Percentiles rank a stretch among this genome's conserved stretches.
phyloP scores from a whole-genome alignment of 345 rosid genomes.

The Aegle marmelos region DNA sequence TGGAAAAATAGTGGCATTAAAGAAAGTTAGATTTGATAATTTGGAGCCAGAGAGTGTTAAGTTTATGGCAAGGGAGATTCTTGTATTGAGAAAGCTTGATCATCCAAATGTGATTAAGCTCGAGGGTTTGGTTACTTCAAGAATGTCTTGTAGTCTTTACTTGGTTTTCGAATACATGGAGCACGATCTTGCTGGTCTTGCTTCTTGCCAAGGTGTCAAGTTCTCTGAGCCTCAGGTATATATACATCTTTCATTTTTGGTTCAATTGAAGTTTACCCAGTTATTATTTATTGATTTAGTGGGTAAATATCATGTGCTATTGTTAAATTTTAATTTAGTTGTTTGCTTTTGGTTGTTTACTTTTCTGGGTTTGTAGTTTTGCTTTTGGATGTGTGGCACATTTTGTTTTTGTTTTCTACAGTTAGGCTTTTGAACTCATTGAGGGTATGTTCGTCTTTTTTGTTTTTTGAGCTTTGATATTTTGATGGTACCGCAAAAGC shows the following conservation, averaged over 20 bases:
- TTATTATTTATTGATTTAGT: neutral
- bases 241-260: neutral
- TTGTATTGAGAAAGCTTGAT: slow-evolving; percentile 60
- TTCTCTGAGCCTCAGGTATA: slow-evolving; percentile 86
- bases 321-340: slow-evolving; percentile 5
- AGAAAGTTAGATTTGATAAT: slow-evolving; percentile 93
- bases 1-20: slow-evolving; percentile 88
- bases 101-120: slow-evolving; percentile 92
- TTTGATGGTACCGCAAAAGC: slow-evolving; percentile 17
- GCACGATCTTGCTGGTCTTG: slow-evolving; percentile 89
- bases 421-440: slow-evolving; percentile 14
- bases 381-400: slow-evolving; percentile 19
- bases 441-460: slow-evolving; percentile 21
- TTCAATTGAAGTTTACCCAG: neutral
- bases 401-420: slow-evolving; percentile 19
- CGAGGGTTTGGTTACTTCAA: slow-evolving; percentile 83
- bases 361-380: slow-evolving; percentile 22
- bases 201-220: slow-evolving; percentile 64
- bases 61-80: slow-evolving; percentile 97
- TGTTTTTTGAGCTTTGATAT: slow-evolving; percentile 20
- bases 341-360: slow-evolving; percentile 8
- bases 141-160: slow-evolving; percentile 86
- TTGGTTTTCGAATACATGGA: slow-evolving; percentile 94
- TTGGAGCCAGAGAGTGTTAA: slow-evolving; percentile 88
- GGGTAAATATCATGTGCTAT: neutral